Percentiles rank a stretch among this genome's conserved stretches.
Evolutionary conservation across 2,329 filamentous ascomycete genomes (phyloP).

Genomic region (Ceratocystis albifundus): DNA sequence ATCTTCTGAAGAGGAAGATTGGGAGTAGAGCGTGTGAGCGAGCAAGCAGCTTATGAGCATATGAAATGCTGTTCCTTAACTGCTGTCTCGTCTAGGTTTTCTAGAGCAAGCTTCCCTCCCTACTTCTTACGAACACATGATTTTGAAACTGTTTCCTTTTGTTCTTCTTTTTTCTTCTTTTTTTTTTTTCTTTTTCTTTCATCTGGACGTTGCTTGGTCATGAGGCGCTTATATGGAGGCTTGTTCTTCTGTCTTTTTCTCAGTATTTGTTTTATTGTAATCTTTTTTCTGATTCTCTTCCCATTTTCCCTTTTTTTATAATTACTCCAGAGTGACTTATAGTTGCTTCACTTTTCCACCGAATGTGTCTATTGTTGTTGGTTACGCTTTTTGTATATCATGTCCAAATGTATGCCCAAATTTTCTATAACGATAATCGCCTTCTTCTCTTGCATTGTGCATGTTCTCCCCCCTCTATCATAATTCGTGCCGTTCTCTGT

Average conservation of each 20-base stretch:
- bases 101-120: no score
- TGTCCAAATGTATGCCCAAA: neutral
- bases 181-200: constrained; percentile 13
- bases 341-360: neutral
- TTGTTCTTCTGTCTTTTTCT: constrained; percentile 8
- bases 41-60: neutral
- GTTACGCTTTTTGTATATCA: constrained; percentile 17
- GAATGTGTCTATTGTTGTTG: neutral
- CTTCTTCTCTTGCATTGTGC: neutral
- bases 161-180: constrained; percentile 12
- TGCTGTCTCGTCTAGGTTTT: neutral
- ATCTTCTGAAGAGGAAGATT: constrained; percentile 54
- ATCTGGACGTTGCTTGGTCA: constrained; percentile 11
- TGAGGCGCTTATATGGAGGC: constrained; percentile 14
- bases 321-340: neutral
- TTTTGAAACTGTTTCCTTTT: no score
- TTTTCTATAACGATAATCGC: neutral
- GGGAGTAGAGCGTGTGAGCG: constrained; percentile 45
- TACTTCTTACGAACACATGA: constrained; percentile 19
- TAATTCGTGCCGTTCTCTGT: neutral
- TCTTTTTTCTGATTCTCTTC: neutral
- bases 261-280: neutral
- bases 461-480: neutral
- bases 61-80: no score
- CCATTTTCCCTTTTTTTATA: neutral